Percentiles rank a stretch among this genome's conserved stretches.
These are phyloP conservation scores for Crithidia brevicula DNA, from an alignment of 208 protist species.

Conservation along the genomic window DNA sequence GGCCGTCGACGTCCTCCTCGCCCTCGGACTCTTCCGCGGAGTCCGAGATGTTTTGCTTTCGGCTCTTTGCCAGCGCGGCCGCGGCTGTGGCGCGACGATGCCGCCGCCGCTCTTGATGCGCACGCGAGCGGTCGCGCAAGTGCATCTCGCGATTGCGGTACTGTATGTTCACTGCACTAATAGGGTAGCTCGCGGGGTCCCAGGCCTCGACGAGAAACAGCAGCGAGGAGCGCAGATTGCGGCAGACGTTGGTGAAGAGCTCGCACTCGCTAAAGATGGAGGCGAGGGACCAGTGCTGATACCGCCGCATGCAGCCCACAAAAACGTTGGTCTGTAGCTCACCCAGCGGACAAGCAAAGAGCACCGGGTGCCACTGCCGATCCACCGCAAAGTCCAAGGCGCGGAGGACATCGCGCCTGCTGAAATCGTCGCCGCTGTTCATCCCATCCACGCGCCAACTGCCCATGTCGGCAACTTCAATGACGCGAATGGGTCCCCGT, in stretches of 20 bases:
- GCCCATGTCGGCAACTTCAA: slow-evolving; percentile 60
- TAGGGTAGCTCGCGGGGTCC: slow-evolving; percentile 58
- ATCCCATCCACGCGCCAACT: slow-evolving; percentile 66
- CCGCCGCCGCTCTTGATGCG: slow-evolving; percentile 23
- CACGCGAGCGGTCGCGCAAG: slow-evolving; percentile 21
- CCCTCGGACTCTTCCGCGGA: background rate
- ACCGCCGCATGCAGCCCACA: slow-evolving; percentile 86
- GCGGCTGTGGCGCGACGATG: slow-evolving; percentile 8
- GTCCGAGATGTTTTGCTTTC: background rate
- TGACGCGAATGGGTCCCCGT: slow-evolving; percentile 45
- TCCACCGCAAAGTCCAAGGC: slow-evolving; percentile 87
- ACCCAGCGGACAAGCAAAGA: slow-evolving; percentile 87
- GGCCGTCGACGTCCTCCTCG: slow-evolving; percentile 4
- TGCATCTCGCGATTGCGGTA: slow-evolving; percentile 33
- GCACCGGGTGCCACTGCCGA: slow-evolving; percentile 83
- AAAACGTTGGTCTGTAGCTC: slow-evolving; percentile 88
- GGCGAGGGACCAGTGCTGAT: slow-evolving; percentile 82
- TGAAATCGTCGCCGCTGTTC: slow-evolving; percentile 73
- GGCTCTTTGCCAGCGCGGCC: background rate
- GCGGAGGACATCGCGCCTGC: slow-evolving; percentile 61
- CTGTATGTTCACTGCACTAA: slow-evolving; percentile 44
- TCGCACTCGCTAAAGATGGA: slow-evolving; percentile 85
- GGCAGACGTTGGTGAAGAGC: slow-evolving; percentile 62
- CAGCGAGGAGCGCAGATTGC: slow-evolving; percentile 51
- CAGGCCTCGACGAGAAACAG: slow-evolving; percentile 74